Percentiles rank a stretch among this genome's conserved stretches.
These are phyloP conservation scores for Torulaspora indica DNA, from an alignment of 805 yeast species.

Conservation along the genomic window DNA sequence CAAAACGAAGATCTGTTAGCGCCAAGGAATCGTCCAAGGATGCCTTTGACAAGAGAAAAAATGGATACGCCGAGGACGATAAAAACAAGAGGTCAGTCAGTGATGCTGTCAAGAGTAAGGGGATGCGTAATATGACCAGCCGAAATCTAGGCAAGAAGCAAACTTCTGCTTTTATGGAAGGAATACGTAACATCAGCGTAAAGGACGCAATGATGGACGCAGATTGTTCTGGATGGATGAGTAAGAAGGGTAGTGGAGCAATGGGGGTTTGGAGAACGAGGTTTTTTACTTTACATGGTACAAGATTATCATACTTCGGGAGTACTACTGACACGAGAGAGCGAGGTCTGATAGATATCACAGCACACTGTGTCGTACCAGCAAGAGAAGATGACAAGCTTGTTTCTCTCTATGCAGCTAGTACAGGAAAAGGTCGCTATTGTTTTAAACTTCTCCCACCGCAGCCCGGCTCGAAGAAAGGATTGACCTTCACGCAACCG, in stretches of 20 bases:
- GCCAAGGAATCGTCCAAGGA: constrained; percentile 40
- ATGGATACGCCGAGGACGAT: constrained; percentile 20
- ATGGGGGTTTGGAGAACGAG: constrained; percentile 91
- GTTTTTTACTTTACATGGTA: constrained; percentile 80
- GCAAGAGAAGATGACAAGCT: constrained; percentile 78
- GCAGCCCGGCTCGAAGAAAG: constrained; percentile 93
- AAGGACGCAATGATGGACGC: constrained; percentile 73
- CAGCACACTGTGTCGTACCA: constrained; percentile 88
- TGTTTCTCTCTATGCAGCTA: constrained; percentile 83
- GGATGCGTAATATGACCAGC: constrained; percentile 50
- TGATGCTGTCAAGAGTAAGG: constrained; percentile 49
- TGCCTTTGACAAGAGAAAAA: constrained; percentile 3
- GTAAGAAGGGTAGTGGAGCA: constrained; percentile 79
- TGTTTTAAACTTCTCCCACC: constrained; percentile 95
- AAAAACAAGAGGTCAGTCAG: constrained; percentile 43
- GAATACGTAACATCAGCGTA: constrained; percentile 71
- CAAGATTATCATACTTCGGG: constrained; percentile 83
- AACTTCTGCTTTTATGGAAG: constrained; percentile 83
- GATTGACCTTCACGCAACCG: constrained; percentile 93
- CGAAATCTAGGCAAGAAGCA: constrained; percentile 48
- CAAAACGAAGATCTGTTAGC: constrained; percentile 48
- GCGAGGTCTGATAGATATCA: constrained; percentile 90
- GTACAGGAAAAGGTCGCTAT: constrained; percentile 88
- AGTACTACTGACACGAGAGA: constrained; percentile 75
- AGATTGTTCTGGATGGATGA: constrained; percentile 90